Evolutionary conservation across 2,329 filamentous ascomycete species (phyloP).

Genomic region (Ophiocordyceps robertsii): DNA sequence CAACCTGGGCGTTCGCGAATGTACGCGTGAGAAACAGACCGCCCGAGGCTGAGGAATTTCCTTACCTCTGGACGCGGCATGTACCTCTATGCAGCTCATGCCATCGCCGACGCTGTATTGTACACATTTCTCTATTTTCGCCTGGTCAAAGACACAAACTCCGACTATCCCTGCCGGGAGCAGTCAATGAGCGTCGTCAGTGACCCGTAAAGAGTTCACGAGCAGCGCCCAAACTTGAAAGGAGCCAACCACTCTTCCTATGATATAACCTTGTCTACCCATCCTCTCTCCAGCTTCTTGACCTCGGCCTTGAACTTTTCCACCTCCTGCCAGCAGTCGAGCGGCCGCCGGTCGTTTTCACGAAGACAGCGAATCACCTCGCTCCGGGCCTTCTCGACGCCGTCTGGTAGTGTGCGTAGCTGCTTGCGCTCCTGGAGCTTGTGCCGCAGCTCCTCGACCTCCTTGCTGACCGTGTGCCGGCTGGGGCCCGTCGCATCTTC

Average conservation of each 20-base stretch:
- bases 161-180: no score
- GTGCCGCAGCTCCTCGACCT: conserved; percentile 42
- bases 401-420: conserved; percentile 54
- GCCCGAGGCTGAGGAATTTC: no score
- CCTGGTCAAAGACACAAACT: no score
- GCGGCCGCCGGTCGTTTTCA: conserved; percentile 70
- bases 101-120: no score
- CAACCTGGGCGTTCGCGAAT: no score
- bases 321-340: conserved; percentile 93
- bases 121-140: no score
- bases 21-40: no score
- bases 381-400: conserved; percentile 60
- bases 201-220: not conserved
- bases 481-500: conserved; percentile 18
- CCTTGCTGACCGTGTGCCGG: conserved; percentile 40
- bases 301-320: conserved; percentile 85
- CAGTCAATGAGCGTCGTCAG: not conserved
- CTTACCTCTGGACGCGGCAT: no score
- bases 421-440: conserved; percentile 51
- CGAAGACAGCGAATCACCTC: conserved; percentile 70
- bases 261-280: conserved; percentile 68
- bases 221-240: not conserved
- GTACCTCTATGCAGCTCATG: no score
- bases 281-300: conserved; percentile 68
- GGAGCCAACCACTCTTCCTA: not conserved